Conservation (phyloP, 192 early-diverging fungal genomes). For the Entomortierella parvispora region DNA sequence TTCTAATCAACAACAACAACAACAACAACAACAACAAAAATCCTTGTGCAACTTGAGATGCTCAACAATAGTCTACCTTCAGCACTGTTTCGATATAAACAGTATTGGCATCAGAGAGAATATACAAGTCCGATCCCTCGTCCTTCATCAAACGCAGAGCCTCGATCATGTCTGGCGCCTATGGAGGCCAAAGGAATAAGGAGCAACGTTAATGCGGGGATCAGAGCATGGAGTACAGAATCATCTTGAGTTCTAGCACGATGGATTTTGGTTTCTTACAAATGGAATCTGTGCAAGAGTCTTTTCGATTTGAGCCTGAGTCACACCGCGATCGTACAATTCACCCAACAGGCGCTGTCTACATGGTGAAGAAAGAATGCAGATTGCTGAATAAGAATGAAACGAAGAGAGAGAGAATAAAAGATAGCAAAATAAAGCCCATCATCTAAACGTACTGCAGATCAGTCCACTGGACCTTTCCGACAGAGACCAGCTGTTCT, state of each 20-base stretch:
- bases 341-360: slow-evolving; percentile 26
- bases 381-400: not conserved
- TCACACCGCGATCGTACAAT: slow-evolving; percentile 21
- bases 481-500: slow-evolving; percentile 24
- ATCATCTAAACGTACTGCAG: slow-evolving; percentile 57
- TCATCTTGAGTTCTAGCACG: no score
- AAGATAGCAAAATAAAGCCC: not conserved
- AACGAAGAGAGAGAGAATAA: slow-evolving; percentile 1
- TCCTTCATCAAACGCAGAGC: slow-evolving; percentile 55
- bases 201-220: not conserved
- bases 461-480: slow-evolving; percentile 67
- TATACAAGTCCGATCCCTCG: slow-evolving; percentile 58
- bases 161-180: slow-evolving; percentile 59
- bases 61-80: slow-evolving; percentile 47
- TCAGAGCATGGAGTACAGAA: not conserved
- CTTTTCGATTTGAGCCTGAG: slow-evolving; percentile 16
- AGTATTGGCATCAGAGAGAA: slow-evolving; percentile 73
- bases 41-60: not conserved
- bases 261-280: slow-evolving; percentile 27
- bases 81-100: slow-evolving; percentile 69
- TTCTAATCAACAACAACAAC: no score
- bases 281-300: slow-evolving; percentile 24
- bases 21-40: no score
- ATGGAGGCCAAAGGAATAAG: not conserved
- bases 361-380: not conserved